These are phyloP conservation scores for Oryza meyeriana DNA, from an alignment of 176 grass and related monocot genomes.

Conservation along the genomic window DNA sequence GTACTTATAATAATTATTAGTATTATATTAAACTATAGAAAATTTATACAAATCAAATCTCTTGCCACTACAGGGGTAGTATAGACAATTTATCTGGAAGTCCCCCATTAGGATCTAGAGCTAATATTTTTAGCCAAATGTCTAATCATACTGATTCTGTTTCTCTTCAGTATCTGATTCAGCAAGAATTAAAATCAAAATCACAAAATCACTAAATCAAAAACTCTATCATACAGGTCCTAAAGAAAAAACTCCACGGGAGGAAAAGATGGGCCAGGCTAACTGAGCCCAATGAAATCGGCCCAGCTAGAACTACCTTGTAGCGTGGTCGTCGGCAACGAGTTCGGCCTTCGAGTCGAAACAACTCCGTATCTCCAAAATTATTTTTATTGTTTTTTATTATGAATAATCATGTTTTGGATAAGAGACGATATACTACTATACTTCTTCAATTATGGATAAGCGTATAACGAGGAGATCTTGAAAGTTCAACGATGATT, in stretches of 20 bases:
- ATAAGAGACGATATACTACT: neutral
- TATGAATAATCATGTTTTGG: neutral
- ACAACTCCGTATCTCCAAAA: neutral
- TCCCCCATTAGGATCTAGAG: too few relatives aligned
- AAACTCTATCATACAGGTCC: too few relatives aligned
- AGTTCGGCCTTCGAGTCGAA: neutral
- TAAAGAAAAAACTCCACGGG: neutral
- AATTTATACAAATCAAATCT: too few relatives aligned
- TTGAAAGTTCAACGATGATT: neutral
- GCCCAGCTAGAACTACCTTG: neutral
- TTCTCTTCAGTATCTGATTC: too few relatives aligned
- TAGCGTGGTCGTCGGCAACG: neutral
- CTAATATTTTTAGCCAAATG: too few relatives aligned
- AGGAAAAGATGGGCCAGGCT: neutral
- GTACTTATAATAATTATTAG: too few relatives aligned
- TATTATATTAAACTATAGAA: too few relatives aligned
- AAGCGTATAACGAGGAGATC: neutral
- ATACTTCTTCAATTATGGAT: neutral
- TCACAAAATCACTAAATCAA: too few relatives aligned
- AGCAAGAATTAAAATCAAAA: too few relatives aligned
- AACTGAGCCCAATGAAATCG: neutral
- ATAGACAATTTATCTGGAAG: too few relatives aligned
- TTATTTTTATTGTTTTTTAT: neutral
- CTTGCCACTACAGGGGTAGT: too few relatives aligned
- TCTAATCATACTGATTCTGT: too few relatives aligned